Percentiles rank a stretch among this genome's conserved stretches.
phyloP scores from a whole-genome alignment of 108 stramenopile genomes.

The Skeletonema menzelii region DNA sequence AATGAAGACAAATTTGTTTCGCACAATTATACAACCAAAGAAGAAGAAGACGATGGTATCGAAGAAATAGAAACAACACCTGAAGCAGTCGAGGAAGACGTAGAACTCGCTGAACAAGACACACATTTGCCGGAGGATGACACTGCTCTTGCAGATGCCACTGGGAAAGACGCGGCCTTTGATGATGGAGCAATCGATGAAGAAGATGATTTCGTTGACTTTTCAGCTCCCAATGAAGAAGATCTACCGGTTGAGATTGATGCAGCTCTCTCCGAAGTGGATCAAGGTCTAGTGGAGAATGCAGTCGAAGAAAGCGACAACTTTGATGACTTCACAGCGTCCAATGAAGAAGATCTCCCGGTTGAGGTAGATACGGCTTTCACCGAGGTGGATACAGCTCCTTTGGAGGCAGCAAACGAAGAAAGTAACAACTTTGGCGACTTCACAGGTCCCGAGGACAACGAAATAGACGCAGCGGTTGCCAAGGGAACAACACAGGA shows the following conservation, averaged over 20 bases:
- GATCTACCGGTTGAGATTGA: background rate
- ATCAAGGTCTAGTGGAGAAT: background rate
- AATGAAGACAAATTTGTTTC: background rate
- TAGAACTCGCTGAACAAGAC: too few relatives aligned
- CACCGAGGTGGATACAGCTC: background rate
- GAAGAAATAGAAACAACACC: background rate
- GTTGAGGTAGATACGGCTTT: background rate
- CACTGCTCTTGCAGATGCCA: background rate
- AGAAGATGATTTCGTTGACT: background rate
- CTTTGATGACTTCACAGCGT: conserved; percentile 6
- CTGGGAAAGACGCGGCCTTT: background rate
- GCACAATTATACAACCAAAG: background rate
- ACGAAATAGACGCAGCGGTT: background rate
- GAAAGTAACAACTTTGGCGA: too few relatives aligned
- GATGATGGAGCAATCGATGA: background rate
- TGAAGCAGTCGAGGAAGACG: background rate
- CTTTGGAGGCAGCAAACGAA: background rate
- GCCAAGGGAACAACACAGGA: background rate
- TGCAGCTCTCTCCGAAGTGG: background rate
- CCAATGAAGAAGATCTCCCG: background rate
- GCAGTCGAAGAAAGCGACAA: background rate
- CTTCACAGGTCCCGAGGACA: background rate
- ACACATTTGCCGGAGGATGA: too few relatives aligned
- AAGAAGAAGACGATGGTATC: background rate
- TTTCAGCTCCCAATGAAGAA: background rate